Percentiles rank a stretch among this genome's conserved stretches.
Conservation (phyloP, 1,139 yeast species). For the Suhomyces terraborum region DNA sequence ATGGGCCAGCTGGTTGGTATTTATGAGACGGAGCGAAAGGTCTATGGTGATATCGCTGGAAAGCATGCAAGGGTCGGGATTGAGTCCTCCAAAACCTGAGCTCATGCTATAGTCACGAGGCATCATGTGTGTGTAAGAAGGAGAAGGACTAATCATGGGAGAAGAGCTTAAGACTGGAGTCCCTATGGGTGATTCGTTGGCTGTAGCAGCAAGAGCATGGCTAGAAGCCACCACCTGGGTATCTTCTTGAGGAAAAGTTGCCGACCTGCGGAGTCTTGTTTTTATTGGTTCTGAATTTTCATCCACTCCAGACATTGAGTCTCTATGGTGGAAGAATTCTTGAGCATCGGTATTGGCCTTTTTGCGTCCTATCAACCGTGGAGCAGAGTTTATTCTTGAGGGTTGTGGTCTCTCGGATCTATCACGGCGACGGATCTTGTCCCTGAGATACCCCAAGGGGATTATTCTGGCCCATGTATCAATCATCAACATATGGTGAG, state of each 20-base stretch:
- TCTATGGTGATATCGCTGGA: slow-evolving; percentile 14
- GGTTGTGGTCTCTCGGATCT: neutral
- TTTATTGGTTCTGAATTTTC: neutral
- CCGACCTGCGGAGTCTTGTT: slow-evolving; percentile 4
- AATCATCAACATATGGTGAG: slow-evolving; percentile 4
- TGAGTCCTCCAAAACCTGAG: neutral
- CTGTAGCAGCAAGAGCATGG: slow-evolving; percentile 14
- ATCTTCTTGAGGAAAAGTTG: slow-evolving; percentile 6
- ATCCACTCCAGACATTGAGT: neutral
- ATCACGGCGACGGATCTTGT: slow-evolving; percentile 7
- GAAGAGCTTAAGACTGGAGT: slow-evolving; percentile 1
- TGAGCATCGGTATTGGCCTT: neutral
- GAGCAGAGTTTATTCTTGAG: slow-evolving; percentile 1
- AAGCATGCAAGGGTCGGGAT: neutral
- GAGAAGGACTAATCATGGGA: slow-evolving; percentile 1
- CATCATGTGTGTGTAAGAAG: neutral
- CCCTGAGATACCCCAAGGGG: slow-evolving; percentile 11
- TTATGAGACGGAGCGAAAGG: slow-evolving; percentile 11
- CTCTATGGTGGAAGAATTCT: neutral
- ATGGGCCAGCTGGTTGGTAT: slow-evolving; percentile 15
- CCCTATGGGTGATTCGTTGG: slow-evolving; percentile 1
- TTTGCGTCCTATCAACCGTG: slow-evolving; percentile 2
- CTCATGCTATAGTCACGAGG: neutral
- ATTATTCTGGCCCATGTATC: slow-evolving; percentile 9
- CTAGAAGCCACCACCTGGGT: slow-evolving; percentile 14